These are phyloP conservation scores for Firmiana major DNA, from an alignment of 345 rosid genomes.

Conservation along the genomic window DNA sequence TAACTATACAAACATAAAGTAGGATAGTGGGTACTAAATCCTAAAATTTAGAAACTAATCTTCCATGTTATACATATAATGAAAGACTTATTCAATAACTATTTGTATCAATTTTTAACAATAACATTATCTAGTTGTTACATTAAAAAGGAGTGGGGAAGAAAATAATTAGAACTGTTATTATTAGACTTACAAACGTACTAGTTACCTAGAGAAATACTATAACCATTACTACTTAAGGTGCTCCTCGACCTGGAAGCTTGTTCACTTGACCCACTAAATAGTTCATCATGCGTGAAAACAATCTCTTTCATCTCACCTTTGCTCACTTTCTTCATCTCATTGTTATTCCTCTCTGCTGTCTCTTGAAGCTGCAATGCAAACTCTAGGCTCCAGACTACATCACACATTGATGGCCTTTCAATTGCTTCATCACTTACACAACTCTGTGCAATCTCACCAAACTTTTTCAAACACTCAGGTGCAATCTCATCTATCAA, in stretches of 20 bases:
- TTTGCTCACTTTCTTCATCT: background rate
- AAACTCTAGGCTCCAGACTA: slow-evolving; percentile 1
- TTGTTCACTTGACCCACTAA: background rate
- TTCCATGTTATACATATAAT: no score
- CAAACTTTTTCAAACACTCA: background rate
- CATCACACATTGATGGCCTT: background rate
- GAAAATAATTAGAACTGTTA: no score
- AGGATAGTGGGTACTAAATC: no score
- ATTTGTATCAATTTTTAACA: no score
- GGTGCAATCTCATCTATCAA: background rate
- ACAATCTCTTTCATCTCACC: background rate
- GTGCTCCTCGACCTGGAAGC: no score
- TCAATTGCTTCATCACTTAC: background rate
- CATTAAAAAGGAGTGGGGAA: no score
- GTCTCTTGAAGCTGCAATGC: background rate
- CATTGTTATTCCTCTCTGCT: background rate
- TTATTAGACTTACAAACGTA: no score
- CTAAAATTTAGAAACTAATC: no score
- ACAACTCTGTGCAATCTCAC: background rate
- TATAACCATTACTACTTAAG: background rate
- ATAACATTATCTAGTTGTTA: no score
- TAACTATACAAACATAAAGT: no score
- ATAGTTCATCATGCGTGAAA: background rate
- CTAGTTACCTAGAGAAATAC: no score
- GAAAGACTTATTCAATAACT: no score